Evolutionary conservation across 192 early-diverging fungal genomes (phyloP).

Genomic region (Spizellomyces sp.): DNA sequence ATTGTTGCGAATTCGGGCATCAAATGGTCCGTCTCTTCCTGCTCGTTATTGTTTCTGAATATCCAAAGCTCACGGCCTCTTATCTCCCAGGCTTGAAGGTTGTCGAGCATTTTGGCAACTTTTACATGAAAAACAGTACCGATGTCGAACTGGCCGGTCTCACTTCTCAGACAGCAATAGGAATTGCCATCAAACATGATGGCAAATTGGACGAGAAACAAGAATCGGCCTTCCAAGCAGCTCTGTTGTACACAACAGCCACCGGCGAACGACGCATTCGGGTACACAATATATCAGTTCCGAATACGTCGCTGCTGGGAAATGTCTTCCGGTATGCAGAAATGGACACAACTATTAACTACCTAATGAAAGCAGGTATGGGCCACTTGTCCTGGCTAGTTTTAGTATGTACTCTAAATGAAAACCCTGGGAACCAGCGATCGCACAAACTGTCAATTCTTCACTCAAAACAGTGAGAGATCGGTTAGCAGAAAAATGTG

Average conservation of each 20-base stretch:
- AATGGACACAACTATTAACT: constrained; percentile 88
- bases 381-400: neutral
- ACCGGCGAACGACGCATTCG: constrained; percentile 87
- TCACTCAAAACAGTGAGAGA: constrained; percentile 78
- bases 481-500: constrained; percentile 82
- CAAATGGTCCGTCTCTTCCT: constrained; percentile 48
- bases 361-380: constrained; percentile 76
- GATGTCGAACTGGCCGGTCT: constrained; percentile 93
- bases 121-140: constrained; percentile 87
- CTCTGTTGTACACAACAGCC: constrained; percentile 92
- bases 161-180: constrained; percentile 82
- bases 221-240: constrained; percentile 86
- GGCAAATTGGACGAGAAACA: constrained; percentile 79
- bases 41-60: neutral
- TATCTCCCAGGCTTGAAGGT: constrained; percentile 58
- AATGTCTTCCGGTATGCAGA: constrained; percentile 89
- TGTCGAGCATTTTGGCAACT: constrained; percentile 90
- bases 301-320: constrained; percentile 72
- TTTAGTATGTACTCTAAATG: neutral
- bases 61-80: constrained; percentile 21
- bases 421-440: constrained; percentile 45
- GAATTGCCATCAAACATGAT: constrained; percentile 81
- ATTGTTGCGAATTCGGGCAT: constrained; percentile 85
- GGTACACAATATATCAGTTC: constrained; percentile 83
- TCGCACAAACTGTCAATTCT: constrained; percentile 68